Evolutionary conservation across 108 stramenopile genomes (phyloP), one percentile per base, ranked within the genome.

Genomic region (Craspedostauros australis): DNA sequence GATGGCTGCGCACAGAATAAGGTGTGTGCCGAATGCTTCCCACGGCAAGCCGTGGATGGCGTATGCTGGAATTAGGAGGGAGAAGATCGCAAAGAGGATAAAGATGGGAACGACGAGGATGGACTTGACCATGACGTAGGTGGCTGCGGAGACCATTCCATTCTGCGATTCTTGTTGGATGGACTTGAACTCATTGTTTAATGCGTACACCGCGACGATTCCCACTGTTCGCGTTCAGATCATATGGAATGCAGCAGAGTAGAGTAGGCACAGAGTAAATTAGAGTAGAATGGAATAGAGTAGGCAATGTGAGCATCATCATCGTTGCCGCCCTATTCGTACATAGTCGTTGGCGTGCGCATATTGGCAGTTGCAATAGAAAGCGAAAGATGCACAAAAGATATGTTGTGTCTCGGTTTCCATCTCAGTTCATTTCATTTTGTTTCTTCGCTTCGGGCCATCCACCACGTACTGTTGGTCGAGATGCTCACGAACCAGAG

Each of bases 71-170:
- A 73, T 51, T n/a, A 40, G 50, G 1, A 73, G 40, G 6, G 60
- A 34, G 12, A 54, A 39, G 30, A 73, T 29, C 2, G 49, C n/a
- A n/a, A n/a, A n/a, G n/a, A n/a, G n/a, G n/a, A n/a, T n/a, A n/a
- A n/a, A n/a, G n/a, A n/a, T n/a, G n/a, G 72, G 72, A 22, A 73
- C 24, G 12, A 63, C 50, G 9, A 73, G 21, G 5, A 73, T 34
- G 20, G 45, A 28, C 32, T 60, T 65, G 14, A 66, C 65, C 4
- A 62, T 5, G 1, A 73, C 44, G 40, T 73, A 73, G 26, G 26
- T 30, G 27, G 46, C 19, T 11, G 43, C 56, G 2, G 56, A 27
- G 15, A 57, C 56, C 56, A 57, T 57, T 2, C 56, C 56, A 57
- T 57, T 57, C 29, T 57, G 43, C 28, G 44, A 16, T 30, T n/a